These are phyloP conservation scores for Hibiscus trionum DNA, from an alignment of 345 rosid genomes.

Conservation along the genomic window DNA sequence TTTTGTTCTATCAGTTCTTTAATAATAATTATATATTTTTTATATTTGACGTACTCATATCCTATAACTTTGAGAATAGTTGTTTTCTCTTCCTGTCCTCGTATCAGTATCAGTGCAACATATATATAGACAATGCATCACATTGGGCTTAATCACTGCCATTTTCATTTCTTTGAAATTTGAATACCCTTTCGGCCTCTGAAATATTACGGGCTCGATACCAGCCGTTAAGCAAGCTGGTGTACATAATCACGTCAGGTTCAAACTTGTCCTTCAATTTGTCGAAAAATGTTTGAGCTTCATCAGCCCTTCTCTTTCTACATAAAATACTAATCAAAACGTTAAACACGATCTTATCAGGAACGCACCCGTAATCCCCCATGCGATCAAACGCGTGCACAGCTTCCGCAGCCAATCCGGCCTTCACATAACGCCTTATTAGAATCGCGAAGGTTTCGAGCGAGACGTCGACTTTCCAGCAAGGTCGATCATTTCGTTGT, in stretches of 20 bases:
- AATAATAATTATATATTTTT: no score
- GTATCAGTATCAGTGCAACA: no score
- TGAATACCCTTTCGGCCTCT: constrained; percentile 68
- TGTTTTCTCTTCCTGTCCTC: no score
- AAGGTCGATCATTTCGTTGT: constrained; percentile 80
- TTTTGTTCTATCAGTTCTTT: no score
- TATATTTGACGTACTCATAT: no score
- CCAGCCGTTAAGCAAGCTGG: constrained; percentile 82
- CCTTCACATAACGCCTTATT: constrained; percentile 76
- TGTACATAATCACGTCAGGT: constrained; percentile 68
- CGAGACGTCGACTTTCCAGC: constrained; percentile 65
- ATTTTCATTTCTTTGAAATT: constrained; percentile 49
- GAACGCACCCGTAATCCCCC: constrained; percentile 81
- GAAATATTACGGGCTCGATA: constrained; percentile 61
- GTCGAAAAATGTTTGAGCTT: constrained; percentile 79
- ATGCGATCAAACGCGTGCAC: constrained; percentile 82
- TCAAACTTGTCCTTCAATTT: constrained; percentile 51
- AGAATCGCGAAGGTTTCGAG: constrained; percentile 58
- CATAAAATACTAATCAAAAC: constrained; percentile 58
- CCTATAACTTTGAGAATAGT: no score
- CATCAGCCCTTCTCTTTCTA: constrained; percentile 61
- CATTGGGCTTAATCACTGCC: constrained; percentile 71
- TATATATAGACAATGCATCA: constrained; percentile 72
- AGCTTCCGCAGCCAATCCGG: constrained; percentile 82
- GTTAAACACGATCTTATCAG: constrained; percentile 69